Evolutionary conservation across 192 early-diverging fungal genomes (phyloP).

Genomic region (Lobosporangium transversale): DNA sequence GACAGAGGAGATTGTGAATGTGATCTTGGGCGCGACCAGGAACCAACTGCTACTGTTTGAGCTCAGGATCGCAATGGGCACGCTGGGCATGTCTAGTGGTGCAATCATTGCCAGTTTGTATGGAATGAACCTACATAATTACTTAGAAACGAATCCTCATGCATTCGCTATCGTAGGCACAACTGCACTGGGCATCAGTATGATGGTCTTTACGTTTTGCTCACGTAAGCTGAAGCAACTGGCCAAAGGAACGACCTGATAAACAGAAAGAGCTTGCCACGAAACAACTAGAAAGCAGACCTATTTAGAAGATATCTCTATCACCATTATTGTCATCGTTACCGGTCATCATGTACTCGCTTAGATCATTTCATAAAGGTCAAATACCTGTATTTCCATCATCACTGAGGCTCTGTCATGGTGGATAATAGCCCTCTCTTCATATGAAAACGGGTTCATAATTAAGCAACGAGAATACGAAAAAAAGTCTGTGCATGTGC

Average conservation of each 20-base stretch:
- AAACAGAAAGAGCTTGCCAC: neutral
- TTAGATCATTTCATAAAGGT: neutral
- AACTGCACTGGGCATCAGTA: slow-evolving; percentile 42
- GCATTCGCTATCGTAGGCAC: slow-evolving; percentile 72
- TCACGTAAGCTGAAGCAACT: slow-evolving; percentile 38
- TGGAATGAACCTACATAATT: slow-evolving; percentile 90
- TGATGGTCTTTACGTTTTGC: slow-evolving; percentile 49
- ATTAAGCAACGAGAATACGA: too few relatives aligned
- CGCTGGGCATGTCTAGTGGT: slow-evolving; percentile 77
- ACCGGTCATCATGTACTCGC: neutral
- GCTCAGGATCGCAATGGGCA: slow-evolving; percentile 82
- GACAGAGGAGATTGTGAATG: slow-evolving; percentile 86
- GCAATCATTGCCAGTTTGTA: slow-evolving; percentile 81
- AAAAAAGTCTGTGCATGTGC: too few relatives aligned
- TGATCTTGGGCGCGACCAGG: slow-evolving; percentile 85
- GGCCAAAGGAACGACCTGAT: slow-evolving; percentile 36
- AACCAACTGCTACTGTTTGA: slow-evolving; percentile 89
- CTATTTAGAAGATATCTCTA: too few relatives aligned
- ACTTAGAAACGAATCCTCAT: slow-evolving; percentile 73
- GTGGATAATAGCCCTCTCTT: too few relatives aligned
- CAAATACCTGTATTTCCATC: too few relatives aligned
- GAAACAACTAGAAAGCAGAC: neutral
- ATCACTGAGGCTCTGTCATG: too few relatives aligned
- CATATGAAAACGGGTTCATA: too few relatives aligned
- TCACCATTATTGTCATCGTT: neutral